Evolutionary conservation across 2,329 filamentous ascomycete genomes (phyloP), one percentile per base, ranked within the genome.

Genomic region (Stemphylium beticola): DNA sequence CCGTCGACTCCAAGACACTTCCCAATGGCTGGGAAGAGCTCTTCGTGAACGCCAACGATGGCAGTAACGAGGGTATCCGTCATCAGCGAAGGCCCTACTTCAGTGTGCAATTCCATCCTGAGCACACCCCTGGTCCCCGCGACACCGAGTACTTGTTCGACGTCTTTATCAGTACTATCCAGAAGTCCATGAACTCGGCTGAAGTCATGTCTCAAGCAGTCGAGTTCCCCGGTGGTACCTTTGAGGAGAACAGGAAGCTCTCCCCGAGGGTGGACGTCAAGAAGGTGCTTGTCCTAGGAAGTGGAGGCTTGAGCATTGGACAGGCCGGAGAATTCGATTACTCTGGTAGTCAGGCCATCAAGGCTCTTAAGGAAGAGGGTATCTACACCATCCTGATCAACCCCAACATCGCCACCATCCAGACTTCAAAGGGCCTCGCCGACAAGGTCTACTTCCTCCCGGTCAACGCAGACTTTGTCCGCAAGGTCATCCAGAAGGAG

Each of bases 401-500:
- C 80, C 95, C 95, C 53, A 99, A 99, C 75, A 98, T 99, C 74
- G 95, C 95, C 64, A 99, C 95, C 0, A 98, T 98, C 60, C 95
- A 99, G 77, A 99, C 95, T 4, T 98, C 95, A 48, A 97, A 97
- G 80, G 95, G 95, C 62, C 82, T 99, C 48, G 95, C 95, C 12
- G 95, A 99, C 78, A 98, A 98, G 82, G 95, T 99, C 46, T 99
- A 98, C 80, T 99, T 98, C 83, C 82, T 98, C 38, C 95, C 95
- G 0, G 95, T 99, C 74, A 98, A 93, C 58, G 90, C 93, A 54
- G 93, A 98, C 49, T 98, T 97, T 65, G 95, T 99, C 38, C 91
- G 93, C 74, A 98, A 98, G 79, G 93, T 99, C 74, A 98, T 99
- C 73, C 84, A 92, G 74, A 90, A 96, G 70, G 95, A 99, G 80